Conservation (phyloP, 2,329 filamentous ascomycete species). For the Biscogniauxia marginata region DNA sequence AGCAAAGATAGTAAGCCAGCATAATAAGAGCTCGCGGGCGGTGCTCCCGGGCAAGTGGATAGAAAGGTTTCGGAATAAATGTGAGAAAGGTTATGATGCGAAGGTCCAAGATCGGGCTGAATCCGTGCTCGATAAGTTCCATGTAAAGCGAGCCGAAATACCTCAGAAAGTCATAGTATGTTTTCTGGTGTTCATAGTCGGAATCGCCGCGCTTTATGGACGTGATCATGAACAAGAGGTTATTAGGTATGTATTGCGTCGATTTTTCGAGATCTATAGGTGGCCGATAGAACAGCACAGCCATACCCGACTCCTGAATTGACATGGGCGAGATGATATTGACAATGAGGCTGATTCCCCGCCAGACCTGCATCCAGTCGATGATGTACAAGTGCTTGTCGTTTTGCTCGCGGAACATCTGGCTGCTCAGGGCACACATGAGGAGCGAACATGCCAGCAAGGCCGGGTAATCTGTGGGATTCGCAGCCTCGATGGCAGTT, state of each 20-base stretch:
- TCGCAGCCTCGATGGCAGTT: constrained; percentile 46
- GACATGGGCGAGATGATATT: constrained; percentile 35
- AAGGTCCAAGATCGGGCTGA: constrained; percentile 44
- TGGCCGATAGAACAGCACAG: constrained; percentile 49
- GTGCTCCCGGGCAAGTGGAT: constrained; percentile 41
- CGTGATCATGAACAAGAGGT: constrained; percentile 49
- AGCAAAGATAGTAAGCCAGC: constrained; percentile 51
- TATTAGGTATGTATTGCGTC: constrained; percentile 42
- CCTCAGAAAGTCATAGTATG: constrained; percentile 47
- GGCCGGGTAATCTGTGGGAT: constrained; percentile 47
- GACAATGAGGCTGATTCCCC: constrained; percentile 51
- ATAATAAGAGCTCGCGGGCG: constrained; percentile 50
- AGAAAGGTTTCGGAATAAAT: constrained; percentile 45
- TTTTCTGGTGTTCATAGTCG: constrained; percentile 39
- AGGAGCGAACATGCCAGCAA: constrained; percentile 52
- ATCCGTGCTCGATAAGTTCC: constrained; percentile 43
- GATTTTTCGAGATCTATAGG: constrained; percentile 45
- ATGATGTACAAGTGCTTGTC: constrained; percentile 48
- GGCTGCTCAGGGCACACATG: constrained; percentile 49
- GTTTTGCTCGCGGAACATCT: constrained; percentile 49
- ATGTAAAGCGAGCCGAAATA: constrained; percentile 52
- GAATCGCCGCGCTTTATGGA: constrained; percentile 42
- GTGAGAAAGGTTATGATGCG: constrained; percentile 55
- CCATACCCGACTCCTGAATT: constrained; percentile 43
- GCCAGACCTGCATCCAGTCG: constrained; percentile 57